A percentile compares a stretch with the other conserved stretches of the same genome.
Evolutionary conservation across 768 basidiomycete species (phyloP).

Genomic region (Cystobasidiopsis lactophilus): DNA sequence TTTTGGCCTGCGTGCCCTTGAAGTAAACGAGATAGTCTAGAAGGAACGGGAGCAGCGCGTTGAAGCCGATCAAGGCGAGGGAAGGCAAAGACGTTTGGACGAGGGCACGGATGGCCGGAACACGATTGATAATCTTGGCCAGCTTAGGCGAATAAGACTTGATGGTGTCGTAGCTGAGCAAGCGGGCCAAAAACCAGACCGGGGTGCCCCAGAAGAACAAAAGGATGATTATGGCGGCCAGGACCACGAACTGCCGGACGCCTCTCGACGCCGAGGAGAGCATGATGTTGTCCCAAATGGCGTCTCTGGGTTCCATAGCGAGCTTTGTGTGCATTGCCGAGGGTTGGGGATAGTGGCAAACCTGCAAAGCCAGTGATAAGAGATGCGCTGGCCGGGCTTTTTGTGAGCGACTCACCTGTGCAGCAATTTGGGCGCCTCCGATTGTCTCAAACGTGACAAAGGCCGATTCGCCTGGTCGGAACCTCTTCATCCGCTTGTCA

Average conservation of each 20-base stretch:
- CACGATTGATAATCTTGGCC: conserved; percentile 49
- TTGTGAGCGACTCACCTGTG: conserved; percentile 48
- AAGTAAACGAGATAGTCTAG: conserved; percentile 36
- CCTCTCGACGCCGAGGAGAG: conserved; percentile 38
- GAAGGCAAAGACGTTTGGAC: conserved; percentile 89
- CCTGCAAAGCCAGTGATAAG: conserved; percentile 26
- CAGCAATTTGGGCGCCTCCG: conserved; percentile 46
- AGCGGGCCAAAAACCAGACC: conserved; percentile 58
- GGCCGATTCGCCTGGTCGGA: conserved; percentile 58
- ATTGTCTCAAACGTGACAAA: conserved; percentile 90
- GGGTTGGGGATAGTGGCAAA: conserved; percentile 37
- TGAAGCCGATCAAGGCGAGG: conserved; percentile 70
- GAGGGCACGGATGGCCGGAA: conserved; percentile 40
- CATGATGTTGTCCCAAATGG: conserved; percentile 79
- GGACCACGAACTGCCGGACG: conserved; percentile 48
- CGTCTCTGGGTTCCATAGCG: conserved; percentile 85
- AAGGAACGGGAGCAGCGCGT: conserved; percentile 67
- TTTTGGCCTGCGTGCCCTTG: conserved; percentile 75
- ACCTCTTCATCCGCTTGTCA: conserved; percentile 50
- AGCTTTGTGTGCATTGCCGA: conserved; percentile 17
- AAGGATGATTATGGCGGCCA: conserved; percentile 44
- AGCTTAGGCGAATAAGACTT: conserved; percentile 76
- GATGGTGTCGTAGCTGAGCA: conserved; percentile 84
- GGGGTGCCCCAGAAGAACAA: conserved; percentile 86
- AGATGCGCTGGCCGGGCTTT: background rate